These are phyloP conservation scores for Calonectria fujianensis DNA, from an alignment of 2,329 filamentous ascomycete genomes.

Conservation along the genomic window DNA sequence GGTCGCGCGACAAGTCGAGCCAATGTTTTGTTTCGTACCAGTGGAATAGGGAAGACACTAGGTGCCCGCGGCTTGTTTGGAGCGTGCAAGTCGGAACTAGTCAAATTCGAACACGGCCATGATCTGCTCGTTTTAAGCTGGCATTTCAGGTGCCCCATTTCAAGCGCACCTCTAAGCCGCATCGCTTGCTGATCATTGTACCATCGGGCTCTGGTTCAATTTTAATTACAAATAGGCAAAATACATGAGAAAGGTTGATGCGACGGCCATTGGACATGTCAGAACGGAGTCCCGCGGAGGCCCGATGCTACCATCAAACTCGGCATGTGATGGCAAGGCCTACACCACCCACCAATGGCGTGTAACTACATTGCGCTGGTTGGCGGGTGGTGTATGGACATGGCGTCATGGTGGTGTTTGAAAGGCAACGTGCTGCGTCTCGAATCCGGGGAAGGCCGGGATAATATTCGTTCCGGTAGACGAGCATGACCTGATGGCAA, in stretches of 20 bases:
- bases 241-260: neutral
- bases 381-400: neutral
- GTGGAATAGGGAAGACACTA: neutral
- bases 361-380: neutral
- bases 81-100: neutral
- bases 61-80: neutral
- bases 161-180: neutral
- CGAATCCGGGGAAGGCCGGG: conserved; percentile 36
- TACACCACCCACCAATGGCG: neutral
- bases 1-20: neutral
- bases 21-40: neutral
- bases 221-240: neutral
- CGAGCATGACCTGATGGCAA: conserved; percentile 20
- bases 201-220: neutral
- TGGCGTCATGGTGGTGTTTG: conserved; percentile 10
- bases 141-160: neutral
- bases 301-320: conserved; percentile 18
- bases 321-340: conserved; percentile 32
- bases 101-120: neutral
- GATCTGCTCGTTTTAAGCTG: neutral
- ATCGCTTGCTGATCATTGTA: neutral
- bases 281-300: conserved; percentile 23
- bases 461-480: neutral
- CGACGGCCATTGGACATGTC: neutral
- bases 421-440: conserved; percentile 9